These are phyloP conservation scores for Aspergillus steynii DNA, from an alignment of 495 filamentous ascomycete genomes.

Conservation along the genomic window DNA sequence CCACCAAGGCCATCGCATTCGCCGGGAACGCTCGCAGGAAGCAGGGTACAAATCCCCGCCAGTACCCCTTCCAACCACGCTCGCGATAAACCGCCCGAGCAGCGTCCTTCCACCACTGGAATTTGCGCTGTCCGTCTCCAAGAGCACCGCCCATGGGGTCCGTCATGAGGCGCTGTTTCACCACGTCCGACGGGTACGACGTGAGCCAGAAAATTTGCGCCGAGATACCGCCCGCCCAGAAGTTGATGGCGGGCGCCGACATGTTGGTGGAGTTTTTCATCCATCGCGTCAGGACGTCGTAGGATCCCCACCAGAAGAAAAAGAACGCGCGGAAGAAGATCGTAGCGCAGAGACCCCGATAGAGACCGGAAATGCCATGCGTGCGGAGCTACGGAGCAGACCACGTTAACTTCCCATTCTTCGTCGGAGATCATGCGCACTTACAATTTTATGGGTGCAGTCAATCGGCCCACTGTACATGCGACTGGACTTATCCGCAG, in stretches of 20 bases:
- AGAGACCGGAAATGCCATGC: constrained; percentile 78
- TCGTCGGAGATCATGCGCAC: constrained; percentile 7
- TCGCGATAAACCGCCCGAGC: constrained; percentile 74
- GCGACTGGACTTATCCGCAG: constrained; percentile 68
- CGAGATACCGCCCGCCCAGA: constrained; percentile 92
- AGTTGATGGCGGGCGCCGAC: constrained; percentile 80
- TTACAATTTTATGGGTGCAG: constrained; percentile 69
- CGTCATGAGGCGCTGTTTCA: constrained; percentile 98
- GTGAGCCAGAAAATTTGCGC: constrained; percentile 94
- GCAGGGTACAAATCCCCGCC: constrained; percentile 91
- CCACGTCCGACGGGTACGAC: constrained; percentile 88
- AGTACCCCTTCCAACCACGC: constrained; percentile 75
- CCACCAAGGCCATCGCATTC: constrained; percentile 90
- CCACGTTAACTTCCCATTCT: background rate
- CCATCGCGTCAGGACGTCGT: constrained; percentile 74
- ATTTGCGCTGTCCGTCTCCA: constrained; percentile 67
- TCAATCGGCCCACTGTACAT: constrained; percentile 87
- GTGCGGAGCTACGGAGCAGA: constrained; percentile 34
- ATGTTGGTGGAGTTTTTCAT: constrained; percentile 67
- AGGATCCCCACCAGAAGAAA: constrained; percentile 96
- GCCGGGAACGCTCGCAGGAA: constrained; percentile 94
- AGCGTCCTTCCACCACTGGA: constrained; percentile 77
- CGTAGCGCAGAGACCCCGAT: constrained; percentile 81
- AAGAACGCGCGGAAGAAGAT: constrained; percentile 89
- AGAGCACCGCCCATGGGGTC: constrained; percentile 75